Conservation (phyloP, 495 filamentous ascomycete genomes). For the Clohesyomyces aquaticus region DNA sequence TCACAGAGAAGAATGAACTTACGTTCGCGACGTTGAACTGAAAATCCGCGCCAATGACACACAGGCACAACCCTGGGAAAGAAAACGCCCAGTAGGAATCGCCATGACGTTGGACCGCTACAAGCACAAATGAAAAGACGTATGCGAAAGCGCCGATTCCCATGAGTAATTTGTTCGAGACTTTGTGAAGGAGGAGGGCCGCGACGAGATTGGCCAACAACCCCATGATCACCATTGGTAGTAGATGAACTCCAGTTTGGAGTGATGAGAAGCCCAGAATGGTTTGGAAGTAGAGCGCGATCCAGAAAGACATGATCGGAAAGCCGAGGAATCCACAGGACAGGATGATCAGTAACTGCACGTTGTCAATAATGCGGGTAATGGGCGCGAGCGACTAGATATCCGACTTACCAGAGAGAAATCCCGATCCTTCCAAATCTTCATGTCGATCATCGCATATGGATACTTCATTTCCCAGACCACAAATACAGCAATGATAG, state of each 20-base stretch:
- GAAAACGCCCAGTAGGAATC: conserved; percentile 49
- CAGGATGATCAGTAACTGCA: conserved; percentile 41
- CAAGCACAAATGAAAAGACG: conserved; percentile 43
- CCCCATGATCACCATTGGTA: conserved; percentile 47
- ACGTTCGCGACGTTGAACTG: conserved; percentile 67
- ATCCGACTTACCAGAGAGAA: conserved; percentile 42
- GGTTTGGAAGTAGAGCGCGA: conserved; percentile 59
- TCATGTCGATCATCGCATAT: conserved; percentile 51
- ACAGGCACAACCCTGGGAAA: conserved; percentile 46
- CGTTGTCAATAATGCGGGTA: not conserved
- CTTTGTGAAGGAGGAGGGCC: conserved; percentile 46
- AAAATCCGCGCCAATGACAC: conserved; percentile 48
- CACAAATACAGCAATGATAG: conserved; percentile 45
- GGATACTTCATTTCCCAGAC: conserved; percentile 47
- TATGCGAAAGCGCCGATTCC: conserved; percentile 44
- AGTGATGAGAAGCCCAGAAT: conserved; percentile 43
- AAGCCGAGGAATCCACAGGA: conserved; percentile 46
- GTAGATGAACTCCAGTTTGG: conserved; percentile 44
- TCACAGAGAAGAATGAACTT: conserved; percentile 33
- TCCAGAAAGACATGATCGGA: conserved; percentile 54
- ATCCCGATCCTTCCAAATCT: conserved; percentile 49
- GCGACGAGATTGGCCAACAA: conserved; percentile 47
- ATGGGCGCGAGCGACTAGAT: not conserved
- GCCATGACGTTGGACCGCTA: conserved; percentile 41
- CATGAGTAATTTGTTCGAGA: conserved; percentile 51